These are phyloP conservation scores for Harrya chromipes DNA, from an alignment of 768 basidiomycete genomes.

Conservation along the genomic window DNA sequence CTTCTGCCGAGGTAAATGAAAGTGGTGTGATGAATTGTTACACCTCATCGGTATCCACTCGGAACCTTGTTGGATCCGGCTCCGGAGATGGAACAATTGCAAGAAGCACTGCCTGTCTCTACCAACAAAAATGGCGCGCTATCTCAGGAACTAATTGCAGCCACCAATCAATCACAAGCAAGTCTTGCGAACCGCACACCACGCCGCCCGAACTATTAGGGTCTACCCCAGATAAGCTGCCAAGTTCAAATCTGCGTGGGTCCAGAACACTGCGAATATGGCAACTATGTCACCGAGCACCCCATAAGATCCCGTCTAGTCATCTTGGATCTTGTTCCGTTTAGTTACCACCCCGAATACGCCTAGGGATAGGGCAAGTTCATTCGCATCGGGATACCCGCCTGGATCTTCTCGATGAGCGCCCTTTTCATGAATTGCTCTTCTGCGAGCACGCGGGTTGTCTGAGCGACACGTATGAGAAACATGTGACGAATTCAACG, in stretches of 20 bases:
- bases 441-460: conserved; percentile 82
- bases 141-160: conserved; percentile 27
- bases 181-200: conserved; percentile 20
- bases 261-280: conserved; percentile 36
- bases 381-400: conserved; percentile 51
- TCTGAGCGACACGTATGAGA: conserved; percentile 41
- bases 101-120: conserved; percentile 27
- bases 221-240: conserved; percentile 19
- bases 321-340: conserved; percentile 25
- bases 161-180: conserved; percentile 28
- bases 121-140: conserved; percentile 20
- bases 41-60: conserved; percentile 17
- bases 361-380: conserved; percentile 38
- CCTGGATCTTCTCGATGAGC: conserved; percentile 85
- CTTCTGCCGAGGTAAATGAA: conserved; percentile 24
- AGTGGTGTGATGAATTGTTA: conserved; percentile 25
- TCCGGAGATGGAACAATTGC: conserved; percentile 29
- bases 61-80: conserved; percentile 32
- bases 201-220: conserved; percentile 13
- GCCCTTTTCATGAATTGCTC: conserved; percentile 98
- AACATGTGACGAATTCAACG: conserved; percentile 13
- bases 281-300: conserved; percentile 37
- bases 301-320: conserved; percentile 24
- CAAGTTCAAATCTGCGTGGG: conserved; percentile 15
- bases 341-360: conserved; percentile 34